phyloP scores from a whole-genome alignment of 768 basidiomycete genomes.

The Zangia roseola region DNA sequence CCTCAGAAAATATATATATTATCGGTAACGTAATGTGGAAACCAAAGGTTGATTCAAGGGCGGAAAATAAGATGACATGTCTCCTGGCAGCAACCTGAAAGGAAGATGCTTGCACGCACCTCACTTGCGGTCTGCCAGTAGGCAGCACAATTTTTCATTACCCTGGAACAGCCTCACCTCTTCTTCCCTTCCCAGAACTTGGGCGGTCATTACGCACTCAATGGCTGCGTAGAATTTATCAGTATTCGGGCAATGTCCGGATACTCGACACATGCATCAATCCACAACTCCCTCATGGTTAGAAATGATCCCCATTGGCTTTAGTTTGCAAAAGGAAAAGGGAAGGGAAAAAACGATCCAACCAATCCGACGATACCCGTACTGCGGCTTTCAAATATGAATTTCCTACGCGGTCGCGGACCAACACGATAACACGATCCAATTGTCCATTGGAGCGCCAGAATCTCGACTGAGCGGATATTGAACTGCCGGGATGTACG shows the following conservation, averaged over 20 bases:
- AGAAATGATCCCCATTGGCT: slow-evolving; percentile 6
- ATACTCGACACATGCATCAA: slow-evolving; percentile 20
- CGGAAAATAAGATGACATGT: slow-evolving; percentile 20
- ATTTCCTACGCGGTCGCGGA: slow-evolving; percentile 11
- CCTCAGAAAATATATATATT: slow-evolving; percentile 9
- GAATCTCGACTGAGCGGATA: slow-evolving; percentile 34
- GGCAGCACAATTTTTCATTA: slow-evolving; percentile 19
- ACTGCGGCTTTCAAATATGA: slow-evolving; percentile 2
- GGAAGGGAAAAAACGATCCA: neutral
- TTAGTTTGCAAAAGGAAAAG: neutral
- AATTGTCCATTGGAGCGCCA: slow-evolving; percentile 20
- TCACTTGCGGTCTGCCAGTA: slow-evolving; percentile 17
- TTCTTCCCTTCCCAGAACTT: neutral
- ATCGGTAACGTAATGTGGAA: slow-evolving; percentile 29
- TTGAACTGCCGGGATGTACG: slow-evolving; percentile 28
- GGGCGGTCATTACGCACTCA: slow-evolving; percentile 8
- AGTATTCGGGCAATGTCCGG: slow-evolving; percentile 7
- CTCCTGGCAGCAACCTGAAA: slow-evolving; percentile 7
- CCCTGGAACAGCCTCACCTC: slow-evolving; percentile 23
- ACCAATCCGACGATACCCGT: slow-evolving; percentile 7
- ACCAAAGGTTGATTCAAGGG: slow-evolving; percentile 10
- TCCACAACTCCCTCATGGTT: slow-evolving; percentile 7
- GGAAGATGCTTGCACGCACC: slow-evolving; percentile 14
- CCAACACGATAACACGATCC: slow-evolving; percentile 16
- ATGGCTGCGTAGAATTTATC: slow-evolving; percentile 7